Base-by-base conservation (phyloP, 306 rosid genomes). In the Myrica gale region DNA sequence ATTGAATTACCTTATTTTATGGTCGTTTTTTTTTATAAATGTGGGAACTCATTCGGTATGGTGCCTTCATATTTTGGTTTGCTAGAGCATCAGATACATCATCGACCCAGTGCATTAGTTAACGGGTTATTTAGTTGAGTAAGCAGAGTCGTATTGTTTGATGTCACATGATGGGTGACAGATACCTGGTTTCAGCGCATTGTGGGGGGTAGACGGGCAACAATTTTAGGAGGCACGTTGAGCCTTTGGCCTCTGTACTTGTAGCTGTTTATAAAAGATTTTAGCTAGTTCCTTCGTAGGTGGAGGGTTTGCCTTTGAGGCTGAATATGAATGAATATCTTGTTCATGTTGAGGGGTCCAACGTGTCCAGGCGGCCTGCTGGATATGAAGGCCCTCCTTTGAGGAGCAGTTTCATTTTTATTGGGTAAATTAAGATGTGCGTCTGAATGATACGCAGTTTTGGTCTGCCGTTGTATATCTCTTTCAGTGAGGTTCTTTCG, bases 41-140 rank as follows among this genome's bases (percentile, higher is more conserved):
- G 20, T 32, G 42, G 67, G 39, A 54, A 63, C 45, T 43, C 10
- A 16, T 5, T 26, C 9, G 55, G 12, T 37, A 32, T 69, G 32
- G 69, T 15, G 76, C 65, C 51, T 80, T 75, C 63, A 23, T 82
- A 60, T 70, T 68, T 70, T 68, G 67, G 70, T 45, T 45, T 84
- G 85, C 68, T 44, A 26, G 68, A 54, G 68, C 71, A 71, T 84
- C 55, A 78, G 72, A 79, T 84, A 2, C 66, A 61, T 74, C 66
- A 48, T 71, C 77, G 73, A 81, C 83, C 54, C 76, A 72, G 78
- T 47, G 83, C 43, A 69, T 75, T 75, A 32, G 66, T 77, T 79
- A 62, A 57, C 71, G 66, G 42, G 20, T 65, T 42, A 73, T 82
- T 58, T 77, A 76, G 71, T 44, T 51, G 48, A 56, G 58, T 50